Conservation (phyloP, 345 rosid species). For the Nasturtium officinale region DNA sequence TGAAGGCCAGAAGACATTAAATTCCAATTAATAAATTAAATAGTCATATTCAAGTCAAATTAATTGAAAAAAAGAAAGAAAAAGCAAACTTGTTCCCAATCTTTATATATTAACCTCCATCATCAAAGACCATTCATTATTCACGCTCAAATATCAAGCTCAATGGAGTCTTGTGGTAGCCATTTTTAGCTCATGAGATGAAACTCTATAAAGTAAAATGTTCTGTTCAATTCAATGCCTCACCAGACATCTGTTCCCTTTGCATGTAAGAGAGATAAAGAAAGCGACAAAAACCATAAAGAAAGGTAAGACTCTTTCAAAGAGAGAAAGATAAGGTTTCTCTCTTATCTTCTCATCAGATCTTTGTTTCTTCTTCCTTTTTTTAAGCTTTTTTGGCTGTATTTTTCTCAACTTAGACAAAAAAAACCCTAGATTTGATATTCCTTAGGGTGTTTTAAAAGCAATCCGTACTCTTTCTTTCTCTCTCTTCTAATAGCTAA, state of each 20-base stretch:
- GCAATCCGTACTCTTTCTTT: background rate
- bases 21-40: background rate
- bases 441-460: conserved; percentile 21
- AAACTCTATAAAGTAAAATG: conserved; percentile 27
- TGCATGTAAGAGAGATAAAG: conserved; percentile 38
- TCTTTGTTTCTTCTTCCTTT: conserved; percentile 15
- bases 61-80: background rate
- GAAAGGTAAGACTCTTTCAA: conserved; percentile 30
- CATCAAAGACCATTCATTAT: conserved; percentile 24
- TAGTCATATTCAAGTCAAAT: background rate
- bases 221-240: conserved; percentile 38
- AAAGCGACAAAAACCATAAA: conserved; percentile 42
- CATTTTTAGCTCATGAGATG: conserved; percentile 27
- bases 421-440: conserved; percentile 44
- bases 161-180: conserved; percentile 19
- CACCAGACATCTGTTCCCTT: conserved; percentile 41
- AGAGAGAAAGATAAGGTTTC: conserved; percentile 28
- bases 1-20: background rate
- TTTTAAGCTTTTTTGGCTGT: conserved; percentile 10
- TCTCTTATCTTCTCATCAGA: conserved; percentile 40
- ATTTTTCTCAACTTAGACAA: conserved; percentile 31
- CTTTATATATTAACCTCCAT: conserved; percentile 16
- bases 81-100: background rate
- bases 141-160: conserved; percentile 20
- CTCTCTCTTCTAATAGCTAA: background rate